Evolutionary conservation across 192 early-diverging fungal species (phyloP).

Genomic region (Backusella morwellensis): DNA sequence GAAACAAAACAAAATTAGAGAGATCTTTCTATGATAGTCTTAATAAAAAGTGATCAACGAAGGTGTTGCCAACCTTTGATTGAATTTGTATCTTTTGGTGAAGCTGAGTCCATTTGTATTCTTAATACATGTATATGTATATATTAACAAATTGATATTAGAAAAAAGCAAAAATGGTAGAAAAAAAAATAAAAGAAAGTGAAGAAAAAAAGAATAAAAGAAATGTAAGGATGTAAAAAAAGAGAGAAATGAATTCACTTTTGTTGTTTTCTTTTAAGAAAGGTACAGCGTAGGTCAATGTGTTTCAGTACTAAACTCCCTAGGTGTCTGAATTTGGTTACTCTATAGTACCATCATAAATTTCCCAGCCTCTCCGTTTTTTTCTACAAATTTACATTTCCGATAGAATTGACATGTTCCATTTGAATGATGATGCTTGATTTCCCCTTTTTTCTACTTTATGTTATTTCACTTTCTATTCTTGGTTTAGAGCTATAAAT

Average conservation of each 20-base stretch:
- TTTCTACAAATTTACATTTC: constrained; percentile 8
- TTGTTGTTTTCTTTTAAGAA: constrained; percentile 13
- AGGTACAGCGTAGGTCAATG: constrained; percentile 23
- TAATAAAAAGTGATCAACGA: neutral
- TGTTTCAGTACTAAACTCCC: constrained; percentile 28
- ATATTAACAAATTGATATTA: constrained; percentile 8
- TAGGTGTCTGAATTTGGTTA: constrained; percentile 19
- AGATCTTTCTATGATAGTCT: neutral
- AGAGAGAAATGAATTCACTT: constrained; percentile 11
- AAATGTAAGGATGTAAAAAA: constrained; percentile 14
- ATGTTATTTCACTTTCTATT: neutral
- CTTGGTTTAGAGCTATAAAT: neutral
- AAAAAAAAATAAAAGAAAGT: constrained; percentile 3
- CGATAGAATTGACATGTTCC: constrained; percentile 5
- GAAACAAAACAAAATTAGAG: constrained; percentile 7
- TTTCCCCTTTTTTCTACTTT: constrained; percentile 5
- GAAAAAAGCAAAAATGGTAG: neutral
- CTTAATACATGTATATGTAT: neutral
- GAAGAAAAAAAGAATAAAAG: constrained; percentile 13
- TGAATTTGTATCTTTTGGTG: neutral
- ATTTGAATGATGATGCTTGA: constrained; percentile 2
- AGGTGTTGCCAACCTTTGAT: constrained; percentile 5
- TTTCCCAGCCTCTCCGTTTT: constrained; percentile 12
- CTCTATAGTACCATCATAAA: neutral
- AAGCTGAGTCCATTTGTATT: neutral